A percentile compares a stretch with the other conserved stretches of the same genome.
Evolutionary conservation across 129 eudicot species (phyloP).

Genomic region (Sambucus nigra): DNA sequence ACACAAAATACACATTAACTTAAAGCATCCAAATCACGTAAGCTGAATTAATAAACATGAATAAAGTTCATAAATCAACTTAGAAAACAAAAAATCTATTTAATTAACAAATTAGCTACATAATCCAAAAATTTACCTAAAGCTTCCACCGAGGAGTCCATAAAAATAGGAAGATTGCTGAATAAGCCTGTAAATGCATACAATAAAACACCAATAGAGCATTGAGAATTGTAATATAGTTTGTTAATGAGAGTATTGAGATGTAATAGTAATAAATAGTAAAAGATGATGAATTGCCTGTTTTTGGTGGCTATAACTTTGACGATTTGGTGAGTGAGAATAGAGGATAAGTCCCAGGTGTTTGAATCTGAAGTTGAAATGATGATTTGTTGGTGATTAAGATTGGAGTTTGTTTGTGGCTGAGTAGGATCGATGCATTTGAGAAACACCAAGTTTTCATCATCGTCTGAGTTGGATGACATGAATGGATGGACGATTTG

Average conservation of each 20-base stretch:
- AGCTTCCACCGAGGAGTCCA: slow-evolving; percentile 58
- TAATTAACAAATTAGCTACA: neutral
- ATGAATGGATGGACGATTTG: slow-evolving; percentile 7
- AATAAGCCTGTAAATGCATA: slow-evolving; percentile 41
- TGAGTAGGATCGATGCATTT: slow-evolving; percentile 26
- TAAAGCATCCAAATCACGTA: no score
- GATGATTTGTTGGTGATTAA: slow-evolving; percentile 6
- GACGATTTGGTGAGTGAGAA: slow-evolving; percentile 30
- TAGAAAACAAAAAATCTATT: neutral
- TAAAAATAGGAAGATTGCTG: slow-evolving; percentile 64
- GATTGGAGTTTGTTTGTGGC: slow-evolving; percentile 3
- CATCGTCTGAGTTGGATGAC: slow-evolving; percentile 20
- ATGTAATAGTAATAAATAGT: neutral
- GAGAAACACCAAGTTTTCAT: slow-evolving; percentile 26
- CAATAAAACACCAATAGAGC: neutral
- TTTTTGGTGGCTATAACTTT: slow-evolving; percentile 34
- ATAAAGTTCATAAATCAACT: neutral
- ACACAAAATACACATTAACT: no score
- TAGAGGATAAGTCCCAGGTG: slow-evolving; percentile 41
- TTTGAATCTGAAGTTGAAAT: slow-evolving; percentile 41
- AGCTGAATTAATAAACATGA: neutral
- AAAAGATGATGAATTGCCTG: slow-evolving; percentile 28
- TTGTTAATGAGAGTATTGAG: no score
- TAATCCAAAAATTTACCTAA: slow-evolving; percentile 30
- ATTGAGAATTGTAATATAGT: no score